A percentile compares a stretch with the other conserved stretches of the same genome.
Evolutionary conservation across 2,329 filamentous ascomycete genomes (phyloP).

Genomic region (Penicillium frequentans): DNA sequence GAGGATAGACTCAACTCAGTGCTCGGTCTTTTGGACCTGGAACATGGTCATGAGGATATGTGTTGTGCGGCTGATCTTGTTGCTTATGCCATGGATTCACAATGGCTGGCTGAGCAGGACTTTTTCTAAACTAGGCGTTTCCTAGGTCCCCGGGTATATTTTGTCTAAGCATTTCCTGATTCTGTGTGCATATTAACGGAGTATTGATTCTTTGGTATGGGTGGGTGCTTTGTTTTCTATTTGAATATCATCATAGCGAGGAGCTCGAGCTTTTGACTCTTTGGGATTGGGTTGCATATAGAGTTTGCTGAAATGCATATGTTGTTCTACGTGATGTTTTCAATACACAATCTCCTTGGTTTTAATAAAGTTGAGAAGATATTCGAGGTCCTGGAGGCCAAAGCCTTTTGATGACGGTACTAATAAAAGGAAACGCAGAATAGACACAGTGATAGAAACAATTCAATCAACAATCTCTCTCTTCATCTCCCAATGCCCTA

Average conservation of each 20-base stretch:
- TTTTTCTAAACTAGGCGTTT: conserved; percentile 21
- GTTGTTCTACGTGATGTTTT: neutral
- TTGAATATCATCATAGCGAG: neutral
- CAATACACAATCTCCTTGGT: neutral
- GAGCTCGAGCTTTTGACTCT: neutral
- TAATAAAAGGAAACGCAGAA: too few relatives aligned
- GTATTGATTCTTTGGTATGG: neutral
- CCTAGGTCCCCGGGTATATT: neutral
- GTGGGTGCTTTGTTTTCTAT: neutral
- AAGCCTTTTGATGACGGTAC: too few relatives aligned
- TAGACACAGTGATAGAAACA: too few relatives aligned
- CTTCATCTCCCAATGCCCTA: too few relatives aligned
- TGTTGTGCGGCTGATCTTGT: conserved; percentile 45
- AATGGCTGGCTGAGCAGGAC: conserved; percentile 41
- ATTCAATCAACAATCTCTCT: too few relatives aligned
- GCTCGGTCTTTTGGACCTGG: conserved; percentile 38
- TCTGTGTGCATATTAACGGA: neutral
- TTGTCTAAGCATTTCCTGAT: neutral
- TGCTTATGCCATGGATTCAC: conserved; percentile 44
- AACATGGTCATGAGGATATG: conserved; percentile 41
- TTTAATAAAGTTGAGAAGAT: too few relatives aligned
- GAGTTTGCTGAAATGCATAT: neutral
- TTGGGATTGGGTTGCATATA: neutral
- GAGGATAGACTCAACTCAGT: conserved; percentile 33
- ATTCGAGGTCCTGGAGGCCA: too few relatives aligned